phyloP scores from a whole-genome alignment of 2,329 filamentous ascomycete species.

The Pestalotiopsis sp. region DNA sequence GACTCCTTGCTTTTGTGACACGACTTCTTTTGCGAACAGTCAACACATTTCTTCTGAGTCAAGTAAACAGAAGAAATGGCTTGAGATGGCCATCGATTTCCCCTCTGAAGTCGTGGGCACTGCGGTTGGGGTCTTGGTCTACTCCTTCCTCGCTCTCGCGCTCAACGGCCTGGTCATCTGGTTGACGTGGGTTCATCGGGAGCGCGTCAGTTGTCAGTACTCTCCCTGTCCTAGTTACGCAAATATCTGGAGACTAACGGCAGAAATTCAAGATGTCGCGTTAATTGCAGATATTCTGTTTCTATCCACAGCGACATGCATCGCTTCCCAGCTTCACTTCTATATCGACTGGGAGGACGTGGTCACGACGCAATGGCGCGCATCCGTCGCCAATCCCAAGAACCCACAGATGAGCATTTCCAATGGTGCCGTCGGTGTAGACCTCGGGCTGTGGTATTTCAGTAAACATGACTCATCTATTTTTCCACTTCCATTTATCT shows the following conservation, averaged over 20 bases:
- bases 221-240: too few species aligned
- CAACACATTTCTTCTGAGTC: not conserved
- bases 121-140: constrained; percentile 19
- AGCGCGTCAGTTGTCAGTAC: constrained; percentile 20
- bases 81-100: constrained; percentile 14
- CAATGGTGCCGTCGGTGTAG: constrained; percentile 17
- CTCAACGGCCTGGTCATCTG: constrained; percentile 18
- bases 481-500: too few species aligned
- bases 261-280: constrained; percentile 17
- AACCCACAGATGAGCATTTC: constrained; percentile 19
- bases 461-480: too few species aligned
- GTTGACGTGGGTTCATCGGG: constrained; percentile 21
- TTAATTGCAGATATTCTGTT: constrained; percentile 19
- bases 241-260: not conserved
- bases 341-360: constrained; percentile 15
- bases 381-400: constrained; percentile 12
- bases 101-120: constrained; percentile 17
- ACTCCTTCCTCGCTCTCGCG: constrained; percentile 14
- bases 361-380: constrained; percentile 17
- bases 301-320: constrained; percentile 15
- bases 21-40: not conserved
- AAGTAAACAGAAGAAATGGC: not conserved
- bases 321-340: constrained; percentile 19
- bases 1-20: not conserved
- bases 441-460: constrained; percentile 21